Percentiles rank a stretch among this genome's conserved stretches.
phyloP scores from a whole-genome alignment of 306 rosid species.

The Macrotyloma uniflorum region DNA sequence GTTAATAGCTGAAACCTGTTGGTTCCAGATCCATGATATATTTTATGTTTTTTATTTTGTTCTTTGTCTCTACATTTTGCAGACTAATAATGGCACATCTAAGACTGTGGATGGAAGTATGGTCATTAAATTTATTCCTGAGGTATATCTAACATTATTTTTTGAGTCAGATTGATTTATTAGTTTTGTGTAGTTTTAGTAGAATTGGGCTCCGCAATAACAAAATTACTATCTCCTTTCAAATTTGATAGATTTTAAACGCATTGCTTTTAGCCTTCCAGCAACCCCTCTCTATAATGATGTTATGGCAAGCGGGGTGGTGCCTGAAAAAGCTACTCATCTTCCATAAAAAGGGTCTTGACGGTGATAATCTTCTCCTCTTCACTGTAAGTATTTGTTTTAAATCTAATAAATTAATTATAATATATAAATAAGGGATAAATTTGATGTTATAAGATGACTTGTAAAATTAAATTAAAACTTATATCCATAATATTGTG shows the following conservation, averaged over 20 bases:
- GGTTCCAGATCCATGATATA: neutral
- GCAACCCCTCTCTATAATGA: constrained; percentile 58
- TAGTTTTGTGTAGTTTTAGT: constrained; percentile 8
- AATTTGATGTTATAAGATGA: too few species aligned
- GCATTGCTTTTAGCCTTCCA: constrained; percentile 69
- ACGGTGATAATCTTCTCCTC: constrained; percentile 50
- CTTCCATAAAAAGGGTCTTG: constrained; percentile 48
- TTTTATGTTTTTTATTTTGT: neutral
- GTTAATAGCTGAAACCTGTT: neutral
- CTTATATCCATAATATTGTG: too few species aligned
- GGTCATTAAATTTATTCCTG: constrained; percentile 52
- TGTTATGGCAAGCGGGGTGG: constrained; percentile 84
- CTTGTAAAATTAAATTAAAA: too few species aligned
- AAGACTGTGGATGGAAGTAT: constrained; percentile 50
- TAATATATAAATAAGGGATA: too few species aligned
- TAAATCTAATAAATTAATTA: too few species aligned
- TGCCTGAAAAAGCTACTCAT: constrained; percentile 67
- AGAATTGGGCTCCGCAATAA: constrained; percentile 25
- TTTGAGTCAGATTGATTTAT: neutral
- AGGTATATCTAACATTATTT: constrained; percentile 45
- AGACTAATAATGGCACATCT: constrained; percentile 31
- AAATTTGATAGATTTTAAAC: constrained; percentile 67
- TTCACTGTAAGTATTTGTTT: constrained; percentile 74
- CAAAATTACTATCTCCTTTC: constrained; percentile 30
- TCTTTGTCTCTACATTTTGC: constrained; percentile 25